phyloP scores from a whole-genome alignment of 495 filamentous ascomycete species.

The Xanthoparmelia taractica region DNA sequence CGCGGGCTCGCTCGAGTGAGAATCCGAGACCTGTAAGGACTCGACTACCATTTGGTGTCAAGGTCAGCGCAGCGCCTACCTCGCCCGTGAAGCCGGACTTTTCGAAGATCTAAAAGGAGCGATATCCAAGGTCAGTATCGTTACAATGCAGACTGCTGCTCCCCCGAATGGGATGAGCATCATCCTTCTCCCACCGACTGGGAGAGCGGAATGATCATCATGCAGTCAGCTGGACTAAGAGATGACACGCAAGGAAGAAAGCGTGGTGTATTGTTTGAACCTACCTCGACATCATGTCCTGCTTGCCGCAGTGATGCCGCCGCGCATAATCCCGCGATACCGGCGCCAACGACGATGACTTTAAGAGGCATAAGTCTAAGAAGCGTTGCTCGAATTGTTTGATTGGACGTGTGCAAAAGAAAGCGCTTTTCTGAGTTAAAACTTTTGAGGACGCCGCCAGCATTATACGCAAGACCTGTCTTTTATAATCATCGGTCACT shows the following conservation, averaged over 20 bases:
- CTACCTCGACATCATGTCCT: not conserved
- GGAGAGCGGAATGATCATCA: not conserved
- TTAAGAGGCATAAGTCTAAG: not conserved
- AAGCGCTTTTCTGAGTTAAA: not conserved
- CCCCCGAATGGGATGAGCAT: not conserved
- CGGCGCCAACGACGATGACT: not conserved
- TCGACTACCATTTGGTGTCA: constrained; percentile 43
- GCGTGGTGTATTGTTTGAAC: not conserved
- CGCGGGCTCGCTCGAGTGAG: constrained; percentile 34
- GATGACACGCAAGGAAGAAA: not conserved
- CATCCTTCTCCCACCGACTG: not conserved
- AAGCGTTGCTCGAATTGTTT: not conserved
- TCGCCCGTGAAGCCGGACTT: constrained; percentile 46
- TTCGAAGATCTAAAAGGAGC: constrained; percentile 38
- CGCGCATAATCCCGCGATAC: not conserved
- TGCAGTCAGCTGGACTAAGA: not conserved
- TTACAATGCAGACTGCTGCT: not conserved
- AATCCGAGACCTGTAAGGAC: constrained; percentile 44
- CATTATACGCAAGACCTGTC: too few relatives aligned
- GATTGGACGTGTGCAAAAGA: not conserved
- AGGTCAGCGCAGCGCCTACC: constrained; percentile 47
- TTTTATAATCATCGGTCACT: too few relatives aligned
- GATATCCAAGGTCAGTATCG: not conserved
- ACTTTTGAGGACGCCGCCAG: too few relatives aligned
- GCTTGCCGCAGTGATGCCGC: not conserved